Base-by-base conservation (phyloP, 1,284 basidiomycete species). In the Singerocomus rubriflavus region DNA sequence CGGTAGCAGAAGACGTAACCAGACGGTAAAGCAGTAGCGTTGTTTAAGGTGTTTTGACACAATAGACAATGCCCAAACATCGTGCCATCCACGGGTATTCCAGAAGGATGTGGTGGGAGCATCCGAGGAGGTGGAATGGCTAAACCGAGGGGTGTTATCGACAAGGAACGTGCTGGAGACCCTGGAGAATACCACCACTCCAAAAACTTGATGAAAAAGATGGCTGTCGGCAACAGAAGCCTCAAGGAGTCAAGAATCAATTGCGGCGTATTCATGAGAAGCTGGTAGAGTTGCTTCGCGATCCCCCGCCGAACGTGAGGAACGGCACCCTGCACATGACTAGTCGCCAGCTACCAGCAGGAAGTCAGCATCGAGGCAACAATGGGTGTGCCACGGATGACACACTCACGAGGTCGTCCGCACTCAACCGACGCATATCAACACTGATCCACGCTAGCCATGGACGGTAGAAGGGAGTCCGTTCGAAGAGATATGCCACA, bases 101-200 rank as follows among this genome's bases (percentile, higher is more conserved):
- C 83, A 49, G 79, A 74, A 14, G 84, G 82, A 65, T 91, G 88
- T 6, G 88, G 85, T 38, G 77, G 73, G 9, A 93, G 78, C 57
- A 91, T 79, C 52, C 76, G 75, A 34, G 91, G 88, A 14, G 89
- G 88, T 51, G 88, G 85, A 32, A 93, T 79, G 0, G 81, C 75
- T 16, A 85, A 88, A 17, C 81, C 83, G 53, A 76, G 75, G 40
- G 80, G 82, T 25, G 82, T 77, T 35, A 77, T 71, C 26, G 81
- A 75, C 49, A 88, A 64, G 39, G 82, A 77, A 50, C 83, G 78
- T 56, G 87, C 80, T n/a, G 95, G 94, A 3, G 95, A 98, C 29
- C 84, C 82, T 9, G 95, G 91, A 14, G 93, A 96, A 70, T 98
- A 99, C 95, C 97, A 99, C 95, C 97, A 99, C 71, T 99, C 94